Percentiles rank a stretch among this genome's conserved stretches.
Evolutionary conservation across 2,329 filamentous ascomycete species (phyloP).

Genomic region (Aspergillus neoniger): DNA sequence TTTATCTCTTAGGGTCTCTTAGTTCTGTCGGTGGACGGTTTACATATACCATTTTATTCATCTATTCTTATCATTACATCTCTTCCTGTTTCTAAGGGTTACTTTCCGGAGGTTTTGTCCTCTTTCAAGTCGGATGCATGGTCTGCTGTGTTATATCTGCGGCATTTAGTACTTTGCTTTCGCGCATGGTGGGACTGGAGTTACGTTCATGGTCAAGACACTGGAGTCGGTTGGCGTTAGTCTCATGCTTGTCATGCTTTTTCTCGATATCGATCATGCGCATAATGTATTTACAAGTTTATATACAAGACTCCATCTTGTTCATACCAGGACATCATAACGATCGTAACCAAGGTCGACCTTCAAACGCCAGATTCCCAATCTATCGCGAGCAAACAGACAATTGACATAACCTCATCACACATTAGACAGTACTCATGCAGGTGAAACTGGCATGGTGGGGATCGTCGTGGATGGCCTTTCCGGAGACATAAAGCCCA

Average conservation of each 20-base stretch:
- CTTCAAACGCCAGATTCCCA: neutral
- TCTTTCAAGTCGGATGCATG: no score
- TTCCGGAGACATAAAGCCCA: conserved; percentile 39
- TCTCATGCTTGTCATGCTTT: neutral
- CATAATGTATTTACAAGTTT: neutral
- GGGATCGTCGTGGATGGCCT: conserved; percentile 36
- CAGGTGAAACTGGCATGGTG: conserved; percentile 37
- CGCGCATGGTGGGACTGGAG: no score
- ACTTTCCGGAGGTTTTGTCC: no score
- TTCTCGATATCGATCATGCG: neutral
- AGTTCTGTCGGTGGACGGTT: neutral
- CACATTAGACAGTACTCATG: conserved; percentile 26
- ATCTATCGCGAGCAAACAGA: neutral
- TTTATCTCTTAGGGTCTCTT: neutral
- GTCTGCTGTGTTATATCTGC: no score
- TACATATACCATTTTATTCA: neutral
- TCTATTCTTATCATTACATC: neutral
- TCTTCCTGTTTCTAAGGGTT: neutral
- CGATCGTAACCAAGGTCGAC: neutral
- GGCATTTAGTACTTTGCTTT: no score
- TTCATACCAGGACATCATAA: neutral
- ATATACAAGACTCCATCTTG: neutral
- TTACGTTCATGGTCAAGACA: no score
- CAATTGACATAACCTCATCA: conserved; percentile 3
- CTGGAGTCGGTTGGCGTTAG: neutral